Percentiles rank a stretch among this genome's conserved stretches.
phyloP scores from a whole-genome alignment of 257 asterid genomes.

The Eucommia ulmoides region DNA sequence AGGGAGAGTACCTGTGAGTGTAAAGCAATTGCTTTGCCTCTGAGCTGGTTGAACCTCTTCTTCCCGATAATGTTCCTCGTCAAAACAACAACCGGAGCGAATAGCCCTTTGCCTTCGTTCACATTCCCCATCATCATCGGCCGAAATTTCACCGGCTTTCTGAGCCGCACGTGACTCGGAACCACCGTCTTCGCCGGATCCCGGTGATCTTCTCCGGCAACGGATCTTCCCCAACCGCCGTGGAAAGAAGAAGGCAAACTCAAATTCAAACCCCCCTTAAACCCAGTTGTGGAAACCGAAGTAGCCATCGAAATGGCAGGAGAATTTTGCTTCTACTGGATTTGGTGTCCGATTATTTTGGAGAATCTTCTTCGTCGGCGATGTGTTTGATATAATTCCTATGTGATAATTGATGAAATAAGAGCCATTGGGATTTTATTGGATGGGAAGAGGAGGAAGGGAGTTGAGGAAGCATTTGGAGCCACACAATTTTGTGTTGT shows the following conservation, averaged over 20 bases:
- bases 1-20: constrained; percentile 99
- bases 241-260: constrained; percentile 34
- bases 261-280: constrained; percentile 22
- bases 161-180: constrained; percentile 19
- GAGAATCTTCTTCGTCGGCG: not conserved
- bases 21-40: constrained; percentile 94
- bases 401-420: constrained; percentile 8
- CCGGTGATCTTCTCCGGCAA: constrained; percentile 43
- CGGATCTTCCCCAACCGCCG: constrained; percentile 49
- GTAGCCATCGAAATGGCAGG: constrained; percentile 33
- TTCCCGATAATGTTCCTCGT: constrained; percentile 68
- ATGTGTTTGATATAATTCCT: not conserved
- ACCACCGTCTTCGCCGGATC: constrained; percentile 20
- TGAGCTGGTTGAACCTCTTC: constrained; percentile 72
- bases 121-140: constrained; percentile 88
- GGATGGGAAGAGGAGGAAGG: constrained; percentile 9
- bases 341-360: not conserved
- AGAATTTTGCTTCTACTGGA: constrained; percentile 6
- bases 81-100: constrained; percentile 71
- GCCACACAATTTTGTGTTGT: constrained; percentile 29
- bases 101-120: constrained; percentile 69
- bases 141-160: constrained; percentile 32
- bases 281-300: constrained; percentile 41
- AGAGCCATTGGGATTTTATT: constrained; percentile 22
- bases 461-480: constrained; percentile 11